Evolutionary conservation across 345 rosid species (phyloP).

Genomic region (Populus tremula): DNA sequence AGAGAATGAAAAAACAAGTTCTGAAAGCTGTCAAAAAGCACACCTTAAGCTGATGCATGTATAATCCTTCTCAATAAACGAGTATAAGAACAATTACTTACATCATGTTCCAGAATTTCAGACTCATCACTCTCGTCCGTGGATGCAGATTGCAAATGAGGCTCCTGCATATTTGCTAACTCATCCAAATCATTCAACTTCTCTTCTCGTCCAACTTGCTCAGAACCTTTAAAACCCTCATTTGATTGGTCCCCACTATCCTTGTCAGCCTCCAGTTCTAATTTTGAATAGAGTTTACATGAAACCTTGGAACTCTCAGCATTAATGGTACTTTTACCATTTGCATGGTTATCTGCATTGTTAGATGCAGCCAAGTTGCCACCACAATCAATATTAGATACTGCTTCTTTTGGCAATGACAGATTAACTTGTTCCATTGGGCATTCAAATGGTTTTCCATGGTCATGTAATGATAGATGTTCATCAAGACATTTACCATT

Average conservation of each 20-base stretch:
- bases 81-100: conserved; percentile 42
- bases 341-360: not conserved
- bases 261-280: conserved; percentile 31
- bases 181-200: conserved; percentile 39
- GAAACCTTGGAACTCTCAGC: conserved; percentile 12
- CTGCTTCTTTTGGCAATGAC: conserved; percentile 7
- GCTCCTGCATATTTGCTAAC: conserved; percentile 36
- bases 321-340: conserved; percentile 5
- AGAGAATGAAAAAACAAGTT: not conserved
- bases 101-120: conserved; percentile 83
- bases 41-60: not conserved
- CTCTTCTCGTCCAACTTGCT: conserved; percentile 35
- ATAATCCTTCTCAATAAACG: not conserved
- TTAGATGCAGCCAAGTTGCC: not conserved
- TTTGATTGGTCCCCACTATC: conserved; percentile 25
- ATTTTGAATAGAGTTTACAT: conserved; percentile 29
- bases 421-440: not conserved
- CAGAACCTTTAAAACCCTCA: conserved; percentile 32
- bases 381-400: not conserved
- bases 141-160: conserved; percentile 39
- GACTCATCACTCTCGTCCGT: conserved; percentile 72
- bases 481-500: conserved; percentile 11
- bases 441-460: not conserved
- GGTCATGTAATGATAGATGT: not conserved
- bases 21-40: not conserved